Percentiles rank a stretch among this genome's conserved stretches.
phyloP scores from a whole-genome alignment of 306 rosid genomes.

The Abrus precatorius region DNA sequence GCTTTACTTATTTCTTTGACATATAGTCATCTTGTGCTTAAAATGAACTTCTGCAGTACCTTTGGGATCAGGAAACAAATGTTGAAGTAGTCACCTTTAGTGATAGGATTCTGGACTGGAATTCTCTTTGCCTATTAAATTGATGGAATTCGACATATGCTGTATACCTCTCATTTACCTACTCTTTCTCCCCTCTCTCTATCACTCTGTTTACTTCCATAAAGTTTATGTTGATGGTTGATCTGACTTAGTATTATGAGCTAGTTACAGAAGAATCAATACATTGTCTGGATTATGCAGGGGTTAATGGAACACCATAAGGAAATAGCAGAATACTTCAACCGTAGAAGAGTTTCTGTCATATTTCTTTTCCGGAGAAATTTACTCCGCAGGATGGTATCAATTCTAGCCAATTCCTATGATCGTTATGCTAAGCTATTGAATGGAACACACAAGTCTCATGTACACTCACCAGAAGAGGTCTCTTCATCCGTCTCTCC shows the following conservation, averaged over 20 bases:
- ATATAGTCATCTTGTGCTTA: slow-evolving; percentile 21
- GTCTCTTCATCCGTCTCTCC: slow-evolving; percentile 52
- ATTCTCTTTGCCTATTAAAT: slow-evolving; percentile 30
- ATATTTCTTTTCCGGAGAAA: slow-evolving; percentile 89
- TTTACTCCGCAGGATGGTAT: slow-evolving; percentile 80
- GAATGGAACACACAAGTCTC: slow-evolving; percentile 96
- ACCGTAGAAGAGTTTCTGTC: slow-evolving; percentile 73
- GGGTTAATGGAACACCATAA: slow-evolving; percentile 86
- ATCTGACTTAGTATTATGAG: slow-evolving; percentile 13
- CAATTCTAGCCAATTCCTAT: slow-evolving; percentile 88
- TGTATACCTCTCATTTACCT: slow-evolving; percentile 4
- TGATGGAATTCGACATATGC: slow-evolving; percentile 19
- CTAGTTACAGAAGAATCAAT: slow-evolving; percentile 42
- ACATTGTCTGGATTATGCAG: slow-evolving; percentile 55
- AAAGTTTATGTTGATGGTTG: slow-evolving; percentile 16
- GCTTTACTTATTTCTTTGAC: slow-evolving; percentile 27
- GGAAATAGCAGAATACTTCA: slow-evolving; percentile 83
- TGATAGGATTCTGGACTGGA: slow-evolving; percentile 27
- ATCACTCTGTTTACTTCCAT: slow-evolving; percentile 10
- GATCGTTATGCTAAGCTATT: slow-evolving; percentile 90
- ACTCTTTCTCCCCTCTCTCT: slow-evolving; percentile 15
- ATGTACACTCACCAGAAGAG: slow-evolving; percentile 91
- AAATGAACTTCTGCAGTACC: slow-evolving; percentile 9
- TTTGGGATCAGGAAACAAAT: slow-evolving; percentile 11
- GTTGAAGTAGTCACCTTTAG: slow-evolving; percentile 19